phyloP scores from a whole-genome alignment of 2,329 filamentous ascomycete genomes.

The Chlorencoelia australis region DNA sequence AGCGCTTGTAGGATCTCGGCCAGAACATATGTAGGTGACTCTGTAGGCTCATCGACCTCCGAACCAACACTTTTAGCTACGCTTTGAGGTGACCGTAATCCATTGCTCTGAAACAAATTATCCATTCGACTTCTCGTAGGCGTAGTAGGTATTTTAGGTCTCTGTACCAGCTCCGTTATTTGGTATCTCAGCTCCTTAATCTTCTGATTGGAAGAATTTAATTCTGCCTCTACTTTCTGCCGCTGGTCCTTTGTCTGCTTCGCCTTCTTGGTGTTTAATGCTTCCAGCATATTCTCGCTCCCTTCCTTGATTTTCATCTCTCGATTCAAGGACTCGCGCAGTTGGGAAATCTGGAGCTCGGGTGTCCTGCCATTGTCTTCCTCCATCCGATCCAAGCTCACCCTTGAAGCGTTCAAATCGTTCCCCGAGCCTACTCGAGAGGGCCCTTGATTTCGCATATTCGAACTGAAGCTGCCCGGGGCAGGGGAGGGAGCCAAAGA shows the following conservation, averaged over 20 bases:
- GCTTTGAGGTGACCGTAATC: conserved; percentile 47
- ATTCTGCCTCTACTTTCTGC: conserved; percentile 70
- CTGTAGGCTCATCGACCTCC: conserved; percentile 57
- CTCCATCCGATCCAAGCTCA: conserved; percentile 46
- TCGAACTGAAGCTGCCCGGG: conserved; percentile 82
- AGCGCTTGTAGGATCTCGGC: conserved; percentile 84
- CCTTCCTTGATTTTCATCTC: conserved; percentile 98
- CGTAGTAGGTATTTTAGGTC: conserved; percentile 34
- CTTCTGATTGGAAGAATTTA: conserved; percentile 74
- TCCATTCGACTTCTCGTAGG: conserved; percentile 44
- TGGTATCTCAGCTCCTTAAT: conserved; percentile 51
- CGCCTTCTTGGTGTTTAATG: conserved; percentile 84
- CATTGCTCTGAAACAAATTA: conserved; percentile 34
- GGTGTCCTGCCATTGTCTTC: conserved; percentile 50
- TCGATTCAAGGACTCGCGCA: conserved; percentile 81
- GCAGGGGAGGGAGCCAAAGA: conserved; percentile 62
- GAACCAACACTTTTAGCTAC: conserved; percentile 46
- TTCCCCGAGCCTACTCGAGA: conserved; percentile 53
- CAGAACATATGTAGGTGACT: conserved; percentile 86
- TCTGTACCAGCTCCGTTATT: conserved; percentile 51
- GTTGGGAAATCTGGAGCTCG: conserved; percentile 63
- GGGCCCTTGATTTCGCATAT: conserved; percentile 62
- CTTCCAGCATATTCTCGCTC: conserved; percentile 95
- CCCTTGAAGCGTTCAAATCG: conserved; percentile 40
- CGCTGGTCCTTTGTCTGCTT: conserved; percentile 90